These are phyloP conservation scores for Entophlyctis luteolus DNA, from an alignment of 192 early-diverging fungal species.

Conservation along the genomic window DNA sequence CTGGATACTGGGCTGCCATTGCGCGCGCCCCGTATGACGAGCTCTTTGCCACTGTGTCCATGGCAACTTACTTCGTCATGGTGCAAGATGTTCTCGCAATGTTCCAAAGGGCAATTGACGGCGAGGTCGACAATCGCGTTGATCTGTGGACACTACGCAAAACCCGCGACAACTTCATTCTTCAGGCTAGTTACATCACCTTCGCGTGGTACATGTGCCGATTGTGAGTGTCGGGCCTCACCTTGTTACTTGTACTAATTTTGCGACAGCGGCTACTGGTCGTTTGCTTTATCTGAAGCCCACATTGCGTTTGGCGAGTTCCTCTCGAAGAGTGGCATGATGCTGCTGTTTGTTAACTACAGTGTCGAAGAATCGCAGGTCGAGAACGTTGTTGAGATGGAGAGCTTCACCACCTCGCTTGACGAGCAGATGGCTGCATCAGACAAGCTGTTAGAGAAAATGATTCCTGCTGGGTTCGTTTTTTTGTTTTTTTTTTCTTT, in stretches of 20 bases:
- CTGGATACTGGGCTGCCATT: conserved; percentile 21
- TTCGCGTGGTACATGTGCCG: conserved; percentile 19
- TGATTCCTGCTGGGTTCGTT: conserved; percentile 35
- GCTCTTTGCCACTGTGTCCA: conserved; percentile 11
- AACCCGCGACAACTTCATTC: conserved; percentile 14
- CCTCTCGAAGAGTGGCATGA: conserved; percentile 36
- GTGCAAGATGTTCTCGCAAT: conserved; percentile 10
- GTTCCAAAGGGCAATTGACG: conserved; percentile 30
- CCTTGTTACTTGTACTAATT: neutral
- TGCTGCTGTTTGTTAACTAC: conserved; percentile 40
- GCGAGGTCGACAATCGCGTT: conserved; percentile 20
- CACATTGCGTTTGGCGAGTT: conserved; percentile 31
- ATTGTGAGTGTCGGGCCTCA: conserved; percentile 4
- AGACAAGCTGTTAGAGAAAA: conserved; percentile 31
- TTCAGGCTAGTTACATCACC: conserved; percentile 22
- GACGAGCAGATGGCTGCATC: conserved; percentile 32
- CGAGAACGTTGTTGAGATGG: conserved; percentile 24
- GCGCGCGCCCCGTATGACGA: conserved; percentile 27
- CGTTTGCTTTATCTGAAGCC: conserved; percentile 27
- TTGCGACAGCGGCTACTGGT: neutral
- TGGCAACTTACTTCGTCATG: neutral
- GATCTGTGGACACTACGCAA: conserved; percentile 23
- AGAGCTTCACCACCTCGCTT: conserved; percentile 26
- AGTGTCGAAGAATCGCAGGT: conserved; percentile 41
- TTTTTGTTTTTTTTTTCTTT: neutral